Evolutionary conservation across 495 filamentous ascomycete genomes (phyloP).

Genomic region (Aspergillus olivimuriae): DNA sequence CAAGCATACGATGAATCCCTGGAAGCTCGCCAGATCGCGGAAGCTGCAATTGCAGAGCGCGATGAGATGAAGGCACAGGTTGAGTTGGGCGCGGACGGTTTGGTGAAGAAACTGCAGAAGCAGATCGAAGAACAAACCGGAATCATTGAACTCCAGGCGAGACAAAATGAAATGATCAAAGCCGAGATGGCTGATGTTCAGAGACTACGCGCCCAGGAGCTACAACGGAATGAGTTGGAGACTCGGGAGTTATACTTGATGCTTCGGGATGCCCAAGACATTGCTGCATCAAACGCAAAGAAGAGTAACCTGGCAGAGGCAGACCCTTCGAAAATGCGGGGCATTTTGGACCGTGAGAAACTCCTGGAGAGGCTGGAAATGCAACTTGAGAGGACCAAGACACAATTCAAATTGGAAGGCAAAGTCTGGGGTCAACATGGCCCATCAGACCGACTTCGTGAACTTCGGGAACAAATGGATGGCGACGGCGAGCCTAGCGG

Average conservation of each 20-base stretch:
- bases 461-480: slow-evolving; percentile 93
- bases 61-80: slow-evolving; percentile 95
- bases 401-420: slow-evolving; percentile 94
- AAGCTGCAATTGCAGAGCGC: slow-evolving; percentile 89
- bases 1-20: slow-evolving; percentile 85
- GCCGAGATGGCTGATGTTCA: slow-evolving; percentile 85
- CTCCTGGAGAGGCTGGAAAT: slow-evolving; percentile 90
- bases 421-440: slow-evolving; percentile 84
- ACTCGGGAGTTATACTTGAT: slow-evolving; percentile 96
- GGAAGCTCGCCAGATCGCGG: slow-evolving; percentile 84
- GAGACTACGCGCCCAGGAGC: slow-evolving; percentile 78
- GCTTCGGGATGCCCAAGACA: slow-evolving; percentile 95
- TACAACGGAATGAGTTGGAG: slow-evolving; percentile 92
- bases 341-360: slow-evolving; percentile 85
- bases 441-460: slow-evolving; percentile 86
- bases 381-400: slow-evolving; percentile 94
- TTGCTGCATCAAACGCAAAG: slow-evolving; percentile 78
- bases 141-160: slow-evolving; percentile 80
- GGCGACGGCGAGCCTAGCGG: slow-evolving; percentile 44
- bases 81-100: slow-evolving; percentile 85
- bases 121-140: slow-evolving; percentile 87
- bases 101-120: slow-evolving; percentile 88
- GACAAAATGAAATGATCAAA: slow-evolving; percentile 81
- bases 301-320: slow-evolving; percentile 55
- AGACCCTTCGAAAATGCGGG: slow-evolving; percentile 75